Base-by-base conservation (phyloP, 2,329 filamentous ascomycete species). In the Fusarium clavum region DNA sequence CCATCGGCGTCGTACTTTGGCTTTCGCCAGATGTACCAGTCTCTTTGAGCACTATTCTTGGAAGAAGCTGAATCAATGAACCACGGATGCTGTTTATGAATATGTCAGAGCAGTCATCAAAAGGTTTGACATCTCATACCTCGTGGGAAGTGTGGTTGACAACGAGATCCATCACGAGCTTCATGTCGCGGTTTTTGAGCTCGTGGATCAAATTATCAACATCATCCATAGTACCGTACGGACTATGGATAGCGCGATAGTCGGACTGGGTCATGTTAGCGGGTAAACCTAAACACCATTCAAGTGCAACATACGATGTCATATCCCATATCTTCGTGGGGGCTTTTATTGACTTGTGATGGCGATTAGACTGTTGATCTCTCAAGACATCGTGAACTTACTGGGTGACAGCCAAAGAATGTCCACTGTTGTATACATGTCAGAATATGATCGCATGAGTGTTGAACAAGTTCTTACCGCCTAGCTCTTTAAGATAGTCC, bases 21-120 rank as follows among this genome's bases (percentile, higher is more conserved):
- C 4, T 86, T 85, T 59, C 80, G 78, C 84, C 84, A 86, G 66
- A 90, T 87, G 75, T 92, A 92, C 90, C 90, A 93, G 77, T 91
- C 85, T 7, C 70, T 46, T 56, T 61, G 69, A 20, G 51, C 16
- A 44, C 38, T 72, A 18, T 27, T 10, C 22, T 65, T 70, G 25
- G 62, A 68, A 6, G 57, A 63, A 7, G 60, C 52, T 13, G 70
- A 70, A 29, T 73, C 70, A 25, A 70, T 52, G 45, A 73, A 73
- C 71, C 71, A 73, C 11, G 71, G 65, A 14, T 73, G 65, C 57
- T 57, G 18, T 41, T 0, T 2, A 10, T 4, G 2, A 12, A 20
- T 20, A 3, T 30, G 5, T 41, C 3, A 38, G 18, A 22, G 32
- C 12, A 22, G 30, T 7, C 29, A 12, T 9, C 2, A 2, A 13